Conservation (phyloP, 768 basidiomycete genomes). For the Kwoniella sp. region DNA sequence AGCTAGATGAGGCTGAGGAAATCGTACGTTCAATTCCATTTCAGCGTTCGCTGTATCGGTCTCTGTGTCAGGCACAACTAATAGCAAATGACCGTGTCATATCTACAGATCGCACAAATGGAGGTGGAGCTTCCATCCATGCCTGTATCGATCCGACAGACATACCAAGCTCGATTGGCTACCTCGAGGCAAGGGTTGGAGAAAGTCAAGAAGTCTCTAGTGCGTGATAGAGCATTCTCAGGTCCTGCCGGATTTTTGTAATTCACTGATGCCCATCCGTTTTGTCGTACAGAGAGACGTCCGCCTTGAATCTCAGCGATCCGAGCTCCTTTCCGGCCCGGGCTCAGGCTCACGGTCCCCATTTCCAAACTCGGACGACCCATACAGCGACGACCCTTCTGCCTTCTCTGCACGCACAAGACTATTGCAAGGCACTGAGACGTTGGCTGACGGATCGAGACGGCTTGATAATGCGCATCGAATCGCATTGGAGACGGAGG, state of each 20-base stretch:
- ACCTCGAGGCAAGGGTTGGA: constrained; percentile 73
- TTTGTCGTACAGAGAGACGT: constrained; percentile 63
- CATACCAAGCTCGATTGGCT: constrained; percentile 74
- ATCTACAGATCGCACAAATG: constrained; percentile 91
- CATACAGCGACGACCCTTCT: constrained; percentile 63
- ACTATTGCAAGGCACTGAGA: constrained; percentile 72
- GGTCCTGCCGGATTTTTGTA: no score
- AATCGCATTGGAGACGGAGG: constrained; percentile 92
- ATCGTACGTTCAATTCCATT: constrained; percentile 66
- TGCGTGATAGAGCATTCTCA: constrained; percentile 41
- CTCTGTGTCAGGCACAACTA: no score
- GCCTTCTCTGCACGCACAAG: constrained; percentile 63
- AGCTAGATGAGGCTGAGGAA: constrained; percentile 97
- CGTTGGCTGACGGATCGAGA: constrained; percentile 75
- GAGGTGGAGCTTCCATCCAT: constrained; percentile 96
- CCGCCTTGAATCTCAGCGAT: constrained; percentile 68
- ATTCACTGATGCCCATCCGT: not conserved
- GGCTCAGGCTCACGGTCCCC: constrained; percentile 10
- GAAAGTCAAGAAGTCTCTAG: constrained; percentile 71
- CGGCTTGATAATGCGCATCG: constrained; percentile 87
- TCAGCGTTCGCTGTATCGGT: not conserved
- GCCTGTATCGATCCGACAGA: constrained; percentile 75
- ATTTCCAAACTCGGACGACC: constrained; percentile 64
- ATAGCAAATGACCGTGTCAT: not conserved
- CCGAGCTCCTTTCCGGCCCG: constrained; percentile 68